A percentile compares a stretch with the other conserved stretches of the same genome.
phyloP scores from a whole-genome alignment of 208 protist species.

The Acanthamoeba sp. region DNA sequence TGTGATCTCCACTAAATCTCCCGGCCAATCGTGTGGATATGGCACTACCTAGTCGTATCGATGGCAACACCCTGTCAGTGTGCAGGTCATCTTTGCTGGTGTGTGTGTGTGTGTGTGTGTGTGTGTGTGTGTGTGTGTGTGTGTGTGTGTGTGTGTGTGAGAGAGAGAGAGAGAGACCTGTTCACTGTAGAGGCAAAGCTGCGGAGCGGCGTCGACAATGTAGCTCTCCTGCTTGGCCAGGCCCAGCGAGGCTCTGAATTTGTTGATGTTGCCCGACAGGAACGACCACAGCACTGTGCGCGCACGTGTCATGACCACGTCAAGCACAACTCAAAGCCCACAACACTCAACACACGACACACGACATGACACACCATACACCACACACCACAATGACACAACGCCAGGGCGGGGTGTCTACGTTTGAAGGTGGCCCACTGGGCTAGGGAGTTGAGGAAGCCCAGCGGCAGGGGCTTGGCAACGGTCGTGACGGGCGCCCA shows the following conservation, averaged over 20 bases:
- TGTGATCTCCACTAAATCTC: constrained; percentile 73
- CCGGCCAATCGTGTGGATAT: constrained; percentile 80
- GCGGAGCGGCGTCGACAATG: constrained; percentile 9
- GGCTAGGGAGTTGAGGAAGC: constrained; percentile 24
- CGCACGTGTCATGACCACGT: too few relatives aligned
- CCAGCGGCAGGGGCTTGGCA: neutral
- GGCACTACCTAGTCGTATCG: constrained; percentile 47
- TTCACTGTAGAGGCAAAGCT: constrained; percentile 17
- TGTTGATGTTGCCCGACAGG: constrained; percentile 29
- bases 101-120: too few relatives aligned
- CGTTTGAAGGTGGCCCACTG: constrained; percentile 25
- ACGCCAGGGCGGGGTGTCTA: neutral
- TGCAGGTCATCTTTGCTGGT: neutral
- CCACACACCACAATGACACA: neutral
- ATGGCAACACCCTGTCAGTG: too few relatives aligned
- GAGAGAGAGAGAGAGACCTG: neutral
- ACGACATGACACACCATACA: too few relatives aligned
- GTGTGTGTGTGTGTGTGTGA: neutral
- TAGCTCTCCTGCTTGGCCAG: constrained; percentile 1
- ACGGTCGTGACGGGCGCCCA: neutral
- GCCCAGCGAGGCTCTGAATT: neutral
- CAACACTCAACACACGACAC: too few relatives aligned
- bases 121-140: neutral
- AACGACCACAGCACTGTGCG: constrained; percentile 37
- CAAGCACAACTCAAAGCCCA: neutral